Evolutionary conservation across 176 grass and related monocot genomes (phyloP), one percentile per base, ranked within the genome.

Genomic region (Aechmea fasciata): DNA sequence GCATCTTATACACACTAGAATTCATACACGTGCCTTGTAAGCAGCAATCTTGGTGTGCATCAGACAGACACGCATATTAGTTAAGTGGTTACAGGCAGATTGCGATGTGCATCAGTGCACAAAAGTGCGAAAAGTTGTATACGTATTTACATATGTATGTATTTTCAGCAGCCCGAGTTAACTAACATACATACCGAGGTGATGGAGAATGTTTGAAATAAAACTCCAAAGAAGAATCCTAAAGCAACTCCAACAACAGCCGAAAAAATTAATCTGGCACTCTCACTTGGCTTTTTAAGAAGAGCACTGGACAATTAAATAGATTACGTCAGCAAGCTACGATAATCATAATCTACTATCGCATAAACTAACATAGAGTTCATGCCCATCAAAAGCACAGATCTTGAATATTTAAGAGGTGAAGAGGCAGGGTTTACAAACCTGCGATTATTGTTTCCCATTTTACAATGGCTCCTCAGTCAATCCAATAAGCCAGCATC

Each of bases 161-260:
- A 41, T 41, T 41, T 41, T 41, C 33, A 0, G 4, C 33, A 41
- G 33, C 33, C 33, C 33, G 7, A 41, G 6, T 41, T 41, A 41
- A 41, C 33, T 41, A 41, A 1, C 65, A n/a, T 11, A 5, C 5
- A 11, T 80, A 92, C 85, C 83, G 85, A 89, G 70, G 90, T 81
- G 54, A 88, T 83, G 77, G 71, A 85, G 28, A 92, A 65, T 25
- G 85, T 81, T 17, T 85, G 90, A 73, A 92, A 86, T 3, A 85
- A 92, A 12, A 92, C 84, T 28, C 90, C 85, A 24, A 92, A 70
- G 51, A 92, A 89, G 77, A 88, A 92, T 14, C 90, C 90, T 14
- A 92, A 72, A 57, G 89, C 69, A 8, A 76, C 77, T 1, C 85
- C 83, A 9, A 86, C 75, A 33, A 86, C 78, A 1, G 83, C 85